These are phyloP conservation scores for Rutidosis leptorrhynchoides DNA, from an alignment of 129 eudicot species.

Conservation along the genomic window DNA sequence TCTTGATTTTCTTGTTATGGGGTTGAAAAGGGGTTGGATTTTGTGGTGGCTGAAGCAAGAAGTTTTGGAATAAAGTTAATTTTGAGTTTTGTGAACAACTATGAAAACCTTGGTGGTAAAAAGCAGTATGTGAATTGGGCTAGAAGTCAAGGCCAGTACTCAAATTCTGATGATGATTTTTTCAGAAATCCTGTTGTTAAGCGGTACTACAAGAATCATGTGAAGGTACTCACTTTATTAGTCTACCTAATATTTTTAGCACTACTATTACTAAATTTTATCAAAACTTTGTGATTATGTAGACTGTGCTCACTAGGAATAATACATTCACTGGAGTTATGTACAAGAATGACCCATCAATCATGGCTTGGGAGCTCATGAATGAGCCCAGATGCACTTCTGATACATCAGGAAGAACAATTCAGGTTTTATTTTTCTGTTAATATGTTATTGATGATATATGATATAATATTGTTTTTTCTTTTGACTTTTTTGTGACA, in stretches of 20 bases:
- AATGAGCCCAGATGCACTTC: constrained; percentile 98
- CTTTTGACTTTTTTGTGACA: not conserved
- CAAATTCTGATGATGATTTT: constrained; percentile 86
- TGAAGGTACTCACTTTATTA: constrained; percentile 43
- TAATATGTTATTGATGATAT: not conserved
- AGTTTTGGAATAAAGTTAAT: constrained; percentile 83
- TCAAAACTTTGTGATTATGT: constrained; percentile 24
- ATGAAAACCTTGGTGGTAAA: constrained; percentile 85
- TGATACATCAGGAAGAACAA: constrained; percentile 86
- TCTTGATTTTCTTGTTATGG: constrained; percentile 18
- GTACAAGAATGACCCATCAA: constrained; percentile 93
- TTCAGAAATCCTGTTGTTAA: constrained; percentile 71
- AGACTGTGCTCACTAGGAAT: constrained; percentile 79
- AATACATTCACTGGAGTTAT: constrained; percentile 70
- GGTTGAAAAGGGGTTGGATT: constrained; percentile 78
- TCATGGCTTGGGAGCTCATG: constrained; percentile 99
- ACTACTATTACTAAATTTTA: not conserved
- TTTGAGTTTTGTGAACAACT: constrained; percentile 81
- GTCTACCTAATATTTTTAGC: not conserved
- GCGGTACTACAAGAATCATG: constrained; percentile 83
- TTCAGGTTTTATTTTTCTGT: constrained; percentile 57
- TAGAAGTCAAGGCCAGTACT: constrained; percentile 74
- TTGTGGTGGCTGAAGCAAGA: constrained; percentile 94
- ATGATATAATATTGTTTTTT: not conserved
- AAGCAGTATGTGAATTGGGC: constrained; percentile 99